These are phyloP conservation scores for Xanthoconium separans DNA, from an alignment of 1,284 basidiomycete species.

Conservation along the genomic window DNA sequence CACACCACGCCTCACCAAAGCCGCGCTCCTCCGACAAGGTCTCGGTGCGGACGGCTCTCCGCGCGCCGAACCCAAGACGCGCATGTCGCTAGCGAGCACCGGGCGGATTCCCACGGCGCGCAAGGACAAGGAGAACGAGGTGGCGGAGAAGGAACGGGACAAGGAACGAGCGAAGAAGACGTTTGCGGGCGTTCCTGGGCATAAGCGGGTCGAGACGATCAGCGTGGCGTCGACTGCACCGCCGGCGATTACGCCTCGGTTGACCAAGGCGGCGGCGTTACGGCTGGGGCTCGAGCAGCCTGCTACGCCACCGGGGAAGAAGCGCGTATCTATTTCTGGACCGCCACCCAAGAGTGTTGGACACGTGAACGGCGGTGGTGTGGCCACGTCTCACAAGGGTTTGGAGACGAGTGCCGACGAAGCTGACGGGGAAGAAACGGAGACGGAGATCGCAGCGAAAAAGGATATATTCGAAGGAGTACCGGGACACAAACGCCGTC, in stretches of 20 bases:
- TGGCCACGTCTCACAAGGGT: constrained; percentile 10
- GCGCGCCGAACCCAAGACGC: constrained; percentile 17
- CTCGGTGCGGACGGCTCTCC: constrained; percentile 36
- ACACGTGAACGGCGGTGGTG: constrained; percentile 5
- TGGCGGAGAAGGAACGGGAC: constrained; percentile 42
- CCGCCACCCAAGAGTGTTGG: constrained; percentile 9
- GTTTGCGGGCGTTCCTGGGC: constrained; percentile 74
- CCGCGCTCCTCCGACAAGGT: constrained; percentile 73
- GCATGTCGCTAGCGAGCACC: constrained; percentile 35
- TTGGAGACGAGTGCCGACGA: constrained; percentile 22
- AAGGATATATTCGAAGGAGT: constrained; percentile 67
- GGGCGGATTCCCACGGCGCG: constrained; percentile 28
- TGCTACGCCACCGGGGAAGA: constrained; percentile 36
- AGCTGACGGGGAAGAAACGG: constrained; percentile 34
- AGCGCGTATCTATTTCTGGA: constrained; percentile 20
- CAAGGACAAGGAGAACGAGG: constrained; percentile 27
- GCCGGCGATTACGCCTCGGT: constrained; percentile 67
- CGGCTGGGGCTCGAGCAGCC: constrained; percentile 51
- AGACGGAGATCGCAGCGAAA: constrained; percentile 26
- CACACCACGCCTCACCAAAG: constrained; percentile 73
- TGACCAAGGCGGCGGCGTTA: constrained; percentile 71
- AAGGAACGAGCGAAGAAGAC: constrained; percentile 62
- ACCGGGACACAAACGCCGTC: constrained; percentile 78
- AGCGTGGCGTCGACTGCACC: constrained; percentile 72
- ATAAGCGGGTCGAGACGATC: constrained; percentile 67